Evolutionary conservation across 1,139 yeast genomes (phyloP), one percentile per base, ranked within the genome.

Genomic region (Debaryomyces singareniensis): DNA sequence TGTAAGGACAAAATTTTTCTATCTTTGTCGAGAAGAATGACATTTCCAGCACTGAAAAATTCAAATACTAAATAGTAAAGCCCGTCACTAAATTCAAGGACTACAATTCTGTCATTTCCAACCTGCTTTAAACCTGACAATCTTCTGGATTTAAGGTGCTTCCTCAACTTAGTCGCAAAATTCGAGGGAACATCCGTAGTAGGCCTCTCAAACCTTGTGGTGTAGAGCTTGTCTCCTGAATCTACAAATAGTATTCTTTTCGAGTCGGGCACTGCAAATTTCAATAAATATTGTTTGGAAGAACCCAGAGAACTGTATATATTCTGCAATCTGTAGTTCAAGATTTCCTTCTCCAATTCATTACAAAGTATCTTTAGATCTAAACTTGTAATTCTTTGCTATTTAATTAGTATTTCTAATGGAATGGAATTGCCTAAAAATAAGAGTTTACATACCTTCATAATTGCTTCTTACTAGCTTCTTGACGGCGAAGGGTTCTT

Each of bases 11-110:
- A 45, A 29, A 87, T 87, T 47, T 72, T 78, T 40, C 65, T 57
- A 18, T 79, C 69, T 22, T 75, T 71, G 49, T 89, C 94, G 39
- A 89, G 63, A 15, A 91, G 62, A 18, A 91, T 61, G 35, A 91
- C 75, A 48, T 91, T 91, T 22, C 98, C 98, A 2, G 96, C 96
- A 49, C 96, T 85, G 60, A 87, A 89, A 45, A 91, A 89, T 50
- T 91, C 98, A 36, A 91, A 58, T 0, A 85, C 95, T 41, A 89
- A 61, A 46, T 83, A 81, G 53, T 61, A 84, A 33, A 75, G 51
- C 5, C 95, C 93, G 43, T 85, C 94, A 31, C 87, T 75, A 54
- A 91, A 89, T 35, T 84, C 77, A 29, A 91, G 53, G 0, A 86
- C 94, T 32, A 85, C 61, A 13, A 86, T 75, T 49, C 98, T 70